These are phyloP conservation scores for Thelonectria olida DNA, from an alignment of 2,329 filamentous ascomycete species.

Conservation along the genomic window DNA sequence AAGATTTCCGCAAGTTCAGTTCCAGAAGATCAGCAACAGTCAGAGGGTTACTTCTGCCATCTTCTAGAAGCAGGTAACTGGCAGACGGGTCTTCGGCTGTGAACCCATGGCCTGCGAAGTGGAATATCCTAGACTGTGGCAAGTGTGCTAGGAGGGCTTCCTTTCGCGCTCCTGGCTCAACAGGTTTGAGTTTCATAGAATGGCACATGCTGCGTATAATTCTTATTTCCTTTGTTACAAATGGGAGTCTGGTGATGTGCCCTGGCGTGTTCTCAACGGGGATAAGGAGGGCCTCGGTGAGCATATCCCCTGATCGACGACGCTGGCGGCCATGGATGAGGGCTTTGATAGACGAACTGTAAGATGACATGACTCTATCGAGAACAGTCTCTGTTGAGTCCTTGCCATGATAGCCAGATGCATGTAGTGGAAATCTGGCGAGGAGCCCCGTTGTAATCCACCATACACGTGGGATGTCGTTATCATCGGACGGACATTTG, in stretches of 20 bases:
- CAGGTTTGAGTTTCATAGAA: background rate
- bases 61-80: background rate
- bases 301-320: background rate
- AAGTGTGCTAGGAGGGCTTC: conserved; percentile 38
- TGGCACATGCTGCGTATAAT: conserved; percentile 18
- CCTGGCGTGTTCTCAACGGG: background rate
- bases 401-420: conserved; percentile 42
- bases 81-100: background rate
- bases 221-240: background rate
- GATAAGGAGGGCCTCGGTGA: background rate
- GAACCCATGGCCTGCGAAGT: background rate
- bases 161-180: conserved; percentile 13
- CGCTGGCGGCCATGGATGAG: conserved; percentile 36
- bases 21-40: conserved; percentile 17
- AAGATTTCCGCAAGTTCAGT: conserved; percentile 12
- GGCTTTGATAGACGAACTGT: conserved; percentile 46
- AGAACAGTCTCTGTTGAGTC: conserved; percentile 38
- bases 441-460: conserved; percentile 47
- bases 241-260: background rate
- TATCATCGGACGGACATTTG: conserved; percentile 16
- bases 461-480: conserved; percentile 43
- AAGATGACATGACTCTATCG: conserved; percentile 50
- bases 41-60: background rate
- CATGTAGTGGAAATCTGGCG: conserved; percentile 44
- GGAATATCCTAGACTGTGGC: conserved; percentile 19